A percentile compares a stretch with the other conserved stretches of the same genome.
These are phyloP conservation scores for Pleurotus ostreatus DNA, from an alignment of 768 basidiomycete species.

Conservation along the genomic window DNA sequence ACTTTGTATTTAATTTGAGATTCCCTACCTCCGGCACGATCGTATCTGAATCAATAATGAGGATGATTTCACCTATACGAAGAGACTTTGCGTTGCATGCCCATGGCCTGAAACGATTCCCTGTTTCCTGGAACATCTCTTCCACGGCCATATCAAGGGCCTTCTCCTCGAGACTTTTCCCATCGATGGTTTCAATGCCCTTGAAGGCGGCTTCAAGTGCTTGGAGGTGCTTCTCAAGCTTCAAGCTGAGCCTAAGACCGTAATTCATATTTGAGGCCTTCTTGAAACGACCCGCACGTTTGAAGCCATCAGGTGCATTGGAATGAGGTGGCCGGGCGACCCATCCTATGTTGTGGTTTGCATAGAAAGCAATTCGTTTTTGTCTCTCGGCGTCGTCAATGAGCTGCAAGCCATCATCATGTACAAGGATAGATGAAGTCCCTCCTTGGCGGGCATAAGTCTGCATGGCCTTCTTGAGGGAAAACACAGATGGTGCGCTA, in stretches of 20 bases:
- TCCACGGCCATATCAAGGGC: constrained; percentile 74
- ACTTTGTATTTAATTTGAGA: neutral
- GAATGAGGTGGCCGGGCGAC: constrained; percentile 77
- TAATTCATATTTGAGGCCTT: constrained; percentile 92
- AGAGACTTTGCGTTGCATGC: constrained; percentile 71
- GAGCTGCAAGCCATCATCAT: constrained; percentile 81
- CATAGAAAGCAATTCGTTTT: constrained; percentile 70
- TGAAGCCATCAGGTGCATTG: constrained; percentile 57
- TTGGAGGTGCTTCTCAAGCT: constrained; percentile 45
- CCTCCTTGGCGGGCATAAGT: constrained; percentile 92
- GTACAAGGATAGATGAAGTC: constrained; percentile 72
- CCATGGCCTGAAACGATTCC: constrained; percentile 65
- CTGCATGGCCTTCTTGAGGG: constrained; percentile 82
- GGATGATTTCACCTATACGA: constrained; percentile 74
- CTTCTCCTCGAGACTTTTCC: constrained; percentile 58
- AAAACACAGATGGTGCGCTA: constrained; percentile 72
- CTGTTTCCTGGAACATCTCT: constrained; percentile 60
- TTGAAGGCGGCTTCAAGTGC: constrained; percentile 38
- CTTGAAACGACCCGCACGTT: constrained; percentile 87
- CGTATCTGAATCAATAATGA: constrained; percentile 81
- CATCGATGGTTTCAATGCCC: constrained; percentile 29
- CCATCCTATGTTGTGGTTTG: constrained; percentile 76
- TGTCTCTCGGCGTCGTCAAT: constrained; percentile 58
- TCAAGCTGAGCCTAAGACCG: constrained; percentile 40
- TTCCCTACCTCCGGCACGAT: constrained; percentile 63